Base-by-base conservation (phyloP, 345 rosid genomes). In the Heritiera fomes region DNA sequence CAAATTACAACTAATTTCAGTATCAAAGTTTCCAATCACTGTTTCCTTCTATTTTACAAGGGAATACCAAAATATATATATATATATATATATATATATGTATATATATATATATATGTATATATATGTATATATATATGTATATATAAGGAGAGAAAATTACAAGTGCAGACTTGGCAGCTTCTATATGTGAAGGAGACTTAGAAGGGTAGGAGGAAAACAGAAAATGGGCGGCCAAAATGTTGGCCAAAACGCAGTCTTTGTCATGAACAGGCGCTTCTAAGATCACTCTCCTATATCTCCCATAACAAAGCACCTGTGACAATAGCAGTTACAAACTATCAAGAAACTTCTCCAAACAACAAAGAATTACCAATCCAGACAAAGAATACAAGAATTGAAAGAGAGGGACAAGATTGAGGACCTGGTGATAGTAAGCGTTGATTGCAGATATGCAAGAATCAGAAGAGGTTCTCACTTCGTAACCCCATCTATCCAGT, bases 401-500 rank as follows among this genome's bases (percentile, higher is more conserved):
- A 56, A 83, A 59, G 23, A 38, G 28, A 43, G 60, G 28, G 17
- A 23, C 56, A 45, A 8, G 12, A 67, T 14, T 20, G 63, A 59
- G 59, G 11, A 93, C 97, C 95, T 95, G 98, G 70, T 81, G 78
- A 76, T 84, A 93, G 76, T 89, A 92, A 46, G 89, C 88, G 82
- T 91, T 89, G 83, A 93, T 91, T 18, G 89, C 90, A 81, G 87
- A 73, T 80, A 91, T 84, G 82, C 98, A 92, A 73, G 82, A 84
- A 86, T 91, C 90, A 1, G 95, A 91, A 72, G 79, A 75, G 34
- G 97, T 80, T 45, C 70, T 87, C n/a, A 92, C 90, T 80, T 87
- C 87, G 71, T 93, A 93, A 7, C 98, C 98, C 95, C 98, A 95
- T 71, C 78, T 84, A 73, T 92, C 95, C 70, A 84, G 82, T 82